Conservation (phyloP, 306 rosid species). For the Prosopis cineraria region DNA sequence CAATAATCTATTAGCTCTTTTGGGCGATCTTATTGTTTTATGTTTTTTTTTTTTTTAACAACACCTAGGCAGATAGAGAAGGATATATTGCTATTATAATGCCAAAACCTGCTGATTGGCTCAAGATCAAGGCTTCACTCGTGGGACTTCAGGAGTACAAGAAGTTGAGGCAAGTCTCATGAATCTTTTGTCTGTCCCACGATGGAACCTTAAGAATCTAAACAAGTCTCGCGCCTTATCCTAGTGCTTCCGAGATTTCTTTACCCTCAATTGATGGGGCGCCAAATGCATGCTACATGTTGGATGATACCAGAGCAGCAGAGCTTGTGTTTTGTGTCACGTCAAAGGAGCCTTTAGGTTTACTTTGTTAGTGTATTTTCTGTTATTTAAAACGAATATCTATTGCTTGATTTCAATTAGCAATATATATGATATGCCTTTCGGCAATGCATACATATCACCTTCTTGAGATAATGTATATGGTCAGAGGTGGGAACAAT, state of each 20-base stretch:
- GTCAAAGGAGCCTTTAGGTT: neutral
- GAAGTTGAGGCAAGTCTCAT: constrained; percentile 57
- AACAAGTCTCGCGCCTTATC: constrained; percentile 21
- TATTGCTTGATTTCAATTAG: constrained; percentile 5
- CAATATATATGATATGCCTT: neutral
- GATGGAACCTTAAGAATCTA: constrained; percentile 10
- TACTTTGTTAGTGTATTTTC: neutral
- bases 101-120: constrained; percentile 95
- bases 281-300: constrained; percentile 32
- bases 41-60: constrained; percentile 18
- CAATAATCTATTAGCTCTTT: neutral
- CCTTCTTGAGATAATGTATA: neutral
- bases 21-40: neutral
- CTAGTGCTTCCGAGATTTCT: constrained; percentile 31
- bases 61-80: constrained; percentile 77
- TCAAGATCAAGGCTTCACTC: constrained; percentile 69
- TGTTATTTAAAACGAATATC: neutral
- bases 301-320: constrained; percentile 24
- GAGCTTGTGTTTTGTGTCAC: neutral
- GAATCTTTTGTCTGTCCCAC: constrained; percentile 21
- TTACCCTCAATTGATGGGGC: constrained; percentile 19
- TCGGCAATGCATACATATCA: no score
- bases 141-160: constrained; percentile 64
- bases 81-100: constrained; percentile 93
- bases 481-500: neutral